phyloP scores from a whole-genome alignment of 805 yeast genomes.

The Myxozyma udenii region DNA sequence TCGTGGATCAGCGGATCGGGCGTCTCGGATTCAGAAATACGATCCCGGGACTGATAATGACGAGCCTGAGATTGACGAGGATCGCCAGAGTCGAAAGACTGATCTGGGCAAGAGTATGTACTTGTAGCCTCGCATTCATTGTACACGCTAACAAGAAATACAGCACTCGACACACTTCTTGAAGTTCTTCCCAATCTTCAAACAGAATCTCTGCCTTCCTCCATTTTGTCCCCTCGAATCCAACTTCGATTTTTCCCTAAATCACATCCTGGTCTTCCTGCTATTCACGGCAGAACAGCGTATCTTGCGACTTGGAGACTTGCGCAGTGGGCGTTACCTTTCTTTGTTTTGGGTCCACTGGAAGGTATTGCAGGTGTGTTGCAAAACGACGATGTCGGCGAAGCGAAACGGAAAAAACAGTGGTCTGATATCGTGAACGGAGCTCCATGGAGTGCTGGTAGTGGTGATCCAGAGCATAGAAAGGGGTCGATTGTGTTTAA shows the following conservation, averaged over 20 bases:
- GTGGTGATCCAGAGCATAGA: constrained; percentile 1
- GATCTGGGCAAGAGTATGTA: constrained; percentile 15
- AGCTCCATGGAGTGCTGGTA: neutral
- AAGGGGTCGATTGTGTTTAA: constrained; percentile 19
- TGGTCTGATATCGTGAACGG: neutral
- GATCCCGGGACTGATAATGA: neutral
- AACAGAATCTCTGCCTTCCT: constrained; percentile 18
- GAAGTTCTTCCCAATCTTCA: constrained; percentile 23
- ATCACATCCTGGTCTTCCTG: constrained; percentile 26
- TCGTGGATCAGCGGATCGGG: too few species aligned
- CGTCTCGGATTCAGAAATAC: too few species aligned
- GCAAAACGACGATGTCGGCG: neutral
- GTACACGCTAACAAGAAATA: neutral
- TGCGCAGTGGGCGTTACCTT: constrained; percentile 27
- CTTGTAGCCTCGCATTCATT: neutral
- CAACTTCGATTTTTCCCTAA: constrained; percentile 28
- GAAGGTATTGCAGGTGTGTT: constrained; percentile 17
- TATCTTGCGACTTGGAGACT: constrained; percentile 25
- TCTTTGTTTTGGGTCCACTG: constrained; percentile 26
- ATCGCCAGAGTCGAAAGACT: constrained; percentile 10
- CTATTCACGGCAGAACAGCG: constrained; percentile 25
- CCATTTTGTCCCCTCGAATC: constrained; percentile 21
- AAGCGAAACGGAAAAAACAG: neutral
- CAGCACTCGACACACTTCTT: constrained; percentile 21
- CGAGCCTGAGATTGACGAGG: neutral